Base-by-base conservation (phyloP, 164 flowering plant genomes). In the Liquidambar formosana region DNA sequence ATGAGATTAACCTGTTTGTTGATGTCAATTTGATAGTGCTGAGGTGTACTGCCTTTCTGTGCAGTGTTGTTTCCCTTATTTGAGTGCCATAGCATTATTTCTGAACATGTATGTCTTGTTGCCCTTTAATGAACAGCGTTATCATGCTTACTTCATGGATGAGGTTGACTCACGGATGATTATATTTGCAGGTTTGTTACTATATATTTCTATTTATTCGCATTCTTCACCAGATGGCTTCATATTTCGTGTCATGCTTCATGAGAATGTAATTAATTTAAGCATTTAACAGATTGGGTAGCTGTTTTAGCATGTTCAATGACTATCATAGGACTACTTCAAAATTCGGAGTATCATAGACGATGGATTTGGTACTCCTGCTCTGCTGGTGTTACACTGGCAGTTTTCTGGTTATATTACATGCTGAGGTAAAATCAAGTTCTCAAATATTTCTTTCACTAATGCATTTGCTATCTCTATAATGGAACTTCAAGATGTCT, bases 141-240 rank as follows among this genome's bases (percentile, higher is more conserved):
- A 84, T 74, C 92, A 89, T 86, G 97, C 96, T 69, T 95, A 95
- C 86, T 95, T 95, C 84, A 90, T 89, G 99, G 87, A 90, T 10
- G 97, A 95, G 73, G 57, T 90, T 57, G 77, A 81, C 69, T 88
- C 97, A n/a, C 75, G 85, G 91, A 78, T 81, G 76, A 69, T 95
- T 58, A 77, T 93, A 64, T 53, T 70, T 66, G 94, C 96, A 83
- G 99, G 99, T 95, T 61, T 28, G 68, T 68, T 57, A 72, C 60
- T 65, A 27, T 4, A 38, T 53, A 12, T 64, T 3, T 41, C 47
- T 10, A 52, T 51, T 48, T 60, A 47, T 28, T 46, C 44, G 9
- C 5, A n/a, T 64, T 69, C 54, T 57, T 51, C 47, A 44, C 10
- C 19, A 16, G 23, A 10, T 33, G 38, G 18, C n/a, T 64, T 27